Evolutionary conservation across 2,329 filamentous ascomycete genomes (phyloP).

Genomic region (Apiospora koreana): DNA sequence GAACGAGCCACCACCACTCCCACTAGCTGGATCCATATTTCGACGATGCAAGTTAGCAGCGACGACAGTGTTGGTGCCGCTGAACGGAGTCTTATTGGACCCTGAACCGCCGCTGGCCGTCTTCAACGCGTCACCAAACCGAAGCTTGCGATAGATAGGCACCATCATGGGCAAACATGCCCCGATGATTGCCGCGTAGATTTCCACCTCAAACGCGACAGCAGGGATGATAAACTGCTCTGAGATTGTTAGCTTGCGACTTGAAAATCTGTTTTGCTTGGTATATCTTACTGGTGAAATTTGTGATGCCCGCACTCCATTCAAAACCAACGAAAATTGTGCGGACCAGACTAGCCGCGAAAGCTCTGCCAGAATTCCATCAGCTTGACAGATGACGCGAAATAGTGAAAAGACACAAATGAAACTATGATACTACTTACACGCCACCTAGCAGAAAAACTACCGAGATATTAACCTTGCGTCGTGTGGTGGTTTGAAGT

Average conservation of each 20-base stretch:
- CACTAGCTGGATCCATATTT: background rate
- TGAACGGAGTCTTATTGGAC: background rate
- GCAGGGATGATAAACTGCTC: background rate
- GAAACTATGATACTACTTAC: background rate
- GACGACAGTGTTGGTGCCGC: background rate
- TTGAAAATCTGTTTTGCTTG: background rate
- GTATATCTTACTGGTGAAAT: background rate
- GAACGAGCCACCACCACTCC: background rate
- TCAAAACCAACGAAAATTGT: background rate
- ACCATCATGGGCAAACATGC: background rate
- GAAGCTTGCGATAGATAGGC: background rate
- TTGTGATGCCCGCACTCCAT: background rate
- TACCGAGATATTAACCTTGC: background rate
- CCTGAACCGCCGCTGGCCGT: background rate
- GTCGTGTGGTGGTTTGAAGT: background rate
- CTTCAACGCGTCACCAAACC: background rate
- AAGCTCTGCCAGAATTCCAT: background rate
- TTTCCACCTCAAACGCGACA: background rate
- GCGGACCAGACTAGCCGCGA: background rate
- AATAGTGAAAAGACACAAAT: background rate
- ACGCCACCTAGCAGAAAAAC: background rate
- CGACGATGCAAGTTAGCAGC: background rate
- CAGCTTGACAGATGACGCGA: background rate
- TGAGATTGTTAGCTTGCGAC: background rate
- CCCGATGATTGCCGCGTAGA: background rate